Evolutionary conservation across 129 eudicot species (phyloP).

Genomic region (Centaurea solstitialis): DNA sequence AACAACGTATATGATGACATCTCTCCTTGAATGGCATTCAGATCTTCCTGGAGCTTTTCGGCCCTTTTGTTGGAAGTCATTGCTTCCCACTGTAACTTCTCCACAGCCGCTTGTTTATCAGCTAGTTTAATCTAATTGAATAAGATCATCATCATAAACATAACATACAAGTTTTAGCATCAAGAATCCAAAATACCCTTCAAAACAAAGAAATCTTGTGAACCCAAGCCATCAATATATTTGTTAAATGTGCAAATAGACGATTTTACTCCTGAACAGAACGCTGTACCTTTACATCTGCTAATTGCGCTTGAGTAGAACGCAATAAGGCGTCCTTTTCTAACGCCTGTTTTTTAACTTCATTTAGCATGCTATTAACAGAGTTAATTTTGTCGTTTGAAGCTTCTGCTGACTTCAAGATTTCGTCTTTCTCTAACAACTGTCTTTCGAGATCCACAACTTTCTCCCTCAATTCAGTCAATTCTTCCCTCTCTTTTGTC

Average conservation of each 20-base stretch:
- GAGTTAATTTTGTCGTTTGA: conserved; percentile 53
- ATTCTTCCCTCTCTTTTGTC: conserved; percentile 75
- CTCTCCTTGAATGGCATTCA: conserved; percentile 68
- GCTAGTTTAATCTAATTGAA: conserved; percentile 79
- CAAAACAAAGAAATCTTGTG: neutral
- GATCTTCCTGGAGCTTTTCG: conserved; percentile 76
- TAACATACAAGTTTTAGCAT: neutral
- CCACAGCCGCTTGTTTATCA: conserved; percentile 95
- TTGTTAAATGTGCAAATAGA: neutral
- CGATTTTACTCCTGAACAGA: neutral
- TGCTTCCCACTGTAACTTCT: conserved; percentile 93
- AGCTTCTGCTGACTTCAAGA: conserved; percentile 60
- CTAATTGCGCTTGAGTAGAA: conserved; percentile 73
- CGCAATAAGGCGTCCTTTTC: conserved; percentile 67
- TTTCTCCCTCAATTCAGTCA: conserved; percentile 63
- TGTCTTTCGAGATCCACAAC: conserved; percentile 75
- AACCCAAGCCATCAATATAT: neutral
- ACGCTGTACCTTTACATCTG: conserved; percentile 75
- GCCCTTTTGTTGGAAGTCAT: conserved; percentile 74
- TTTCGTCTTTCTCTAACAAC: conserved; percentile 81
- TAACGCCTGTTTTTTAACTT: conserved; percentile 52
- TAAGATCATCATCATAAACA: conserved; percentile 11
- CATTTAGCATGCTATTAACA: conserved; percentile 51
- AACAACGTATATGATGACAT: conserved; percentile 62
- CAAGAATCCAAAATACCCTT: neutral